phyloP scores from a whole-genome alignment of 345 rosid genomes.

The Nephelium lappaceum region DNA sequence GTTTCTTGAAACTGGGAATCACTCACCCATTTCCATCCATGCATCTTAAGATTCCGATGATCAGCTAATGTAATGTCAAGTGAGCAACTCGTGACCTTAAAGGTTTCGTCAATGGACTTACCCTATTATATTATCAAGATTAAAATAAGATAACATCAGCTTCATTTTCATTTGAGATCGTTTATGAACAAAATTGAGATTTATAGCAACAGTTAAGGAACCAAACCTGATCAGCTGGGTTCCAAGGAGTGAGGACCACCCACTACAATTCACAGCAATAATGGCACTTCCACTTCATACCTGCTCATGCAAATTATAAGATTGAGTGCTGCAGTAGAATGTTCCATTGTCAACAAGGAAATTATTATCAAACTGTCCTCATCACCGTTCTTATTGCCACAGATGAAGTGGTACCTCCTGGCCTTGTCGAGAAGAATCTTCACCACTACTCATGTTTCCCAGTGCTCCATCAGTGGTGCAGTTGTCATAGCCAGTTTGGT shows the following conservation, averaged over 20 bases:
- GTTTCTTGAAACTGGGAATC: conserved; percentile 27
- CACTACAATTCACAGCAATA: conserved; percentile 72
- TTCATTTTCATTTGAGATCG: not conserved
- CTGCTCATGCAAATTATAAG: conserved; percentile 41
- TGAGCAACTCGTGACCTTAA: conserved; percentile 74
- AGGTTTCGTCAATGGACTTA: conserved; percentile 85
- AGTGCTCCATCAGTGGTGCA: conserved; percentile 62
- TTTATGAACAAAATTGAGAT: not conserved
- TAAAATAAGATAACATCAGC: not conserved
- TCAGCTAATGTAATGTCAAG: conserved; percentile 36
- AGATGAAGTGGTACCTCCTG: conserved; percentile 62
- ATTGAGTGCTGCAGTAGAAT: not conserved
- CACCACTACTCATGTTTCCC: conserved; percentile 74
- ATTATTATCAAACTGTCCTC: not conserved
- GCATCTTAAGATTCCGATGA: conserved; percentile 25
- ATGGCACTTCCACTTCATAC: conserved; percentile 88
- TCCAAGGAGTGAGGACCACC: conserved; percentile 69
- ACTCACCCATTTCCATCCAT: conserved; percentile 33
- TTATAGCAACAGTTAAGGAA: not conserved
- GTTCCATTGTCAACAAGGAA: not conserved
- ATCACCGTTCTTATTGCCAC: conserved; percentile 67
- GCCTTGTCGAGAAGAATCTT: conserved; percentile 58
- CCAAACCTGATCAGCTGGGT: conserved; percentile 69
- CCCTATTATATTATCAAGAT: conserved; percentile 40
- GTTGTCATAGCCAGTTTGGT: conserved; percentile 74